These are phyloP conservation scores for Cicer bijugum DNA, from an alignment of 306 rosid species.

Conservation along the genomic window DNA sequence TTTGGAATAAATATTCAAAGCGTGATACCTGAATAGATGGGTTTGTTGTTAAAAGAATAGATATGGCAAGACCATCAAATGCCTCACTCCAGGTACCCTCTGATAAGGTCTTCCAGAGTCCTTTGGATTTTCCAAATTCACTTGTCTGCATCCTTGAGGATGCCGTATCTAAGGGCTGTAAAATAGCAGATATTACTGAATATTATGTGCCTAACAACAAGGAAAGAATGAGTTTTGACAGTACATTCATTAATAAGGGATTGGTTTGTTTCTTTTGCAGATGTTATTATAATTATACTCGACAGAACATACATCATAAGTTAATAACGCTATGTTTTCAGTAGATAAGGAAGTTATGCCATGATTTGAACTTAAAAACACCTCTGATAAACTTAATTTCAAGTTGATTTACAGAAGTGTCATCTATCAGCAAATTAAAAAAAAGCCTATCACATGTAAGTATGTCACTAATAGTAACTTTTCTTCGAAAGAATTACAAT, in stretches of 20 bases:
- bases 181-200: constrained; percentile 42
- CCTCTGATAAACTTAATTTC: neutral
- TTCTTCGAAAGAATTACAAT: constrained; percentile 11
- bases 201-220: constrained; percentile 1
- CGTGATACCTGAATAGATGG: constrained; percentile 86
- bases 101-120: constrained; percentile 85
- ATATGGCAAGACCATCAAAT: constrained; percentile 85
- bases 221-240: constrained; percentile 3
- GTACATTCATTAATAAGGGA: neutral
- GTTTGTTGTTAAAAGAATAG: constrained; percentile 90
- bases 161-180: constrained; percentile 91
- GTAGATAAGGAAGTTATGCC: neutral
- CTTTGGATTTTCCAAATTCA: constrained; percentile 93
- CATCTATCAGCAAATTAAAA: neutral
- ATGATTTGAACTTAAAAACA: constrained; percentile 1
- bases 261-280: constrained; percentile 7
- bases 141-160: constrained; percentile 96
- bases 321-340: neutral
- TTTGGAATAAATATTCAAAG: constrained; percentile 31
- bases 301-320: neutral
- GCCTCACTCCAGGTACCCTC: constrained; percentile 90
- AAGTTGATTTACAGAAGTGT: constrained; percentile 4
- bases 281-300: neutral
- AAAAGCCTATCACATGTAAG: constrained; percentile 12
- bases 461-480: constrained; percentile 12